Evolutionary conservation across 768 basidiomycete genomes (phyloP).

Genomic region (Filobasidium wieringae): DNA sequence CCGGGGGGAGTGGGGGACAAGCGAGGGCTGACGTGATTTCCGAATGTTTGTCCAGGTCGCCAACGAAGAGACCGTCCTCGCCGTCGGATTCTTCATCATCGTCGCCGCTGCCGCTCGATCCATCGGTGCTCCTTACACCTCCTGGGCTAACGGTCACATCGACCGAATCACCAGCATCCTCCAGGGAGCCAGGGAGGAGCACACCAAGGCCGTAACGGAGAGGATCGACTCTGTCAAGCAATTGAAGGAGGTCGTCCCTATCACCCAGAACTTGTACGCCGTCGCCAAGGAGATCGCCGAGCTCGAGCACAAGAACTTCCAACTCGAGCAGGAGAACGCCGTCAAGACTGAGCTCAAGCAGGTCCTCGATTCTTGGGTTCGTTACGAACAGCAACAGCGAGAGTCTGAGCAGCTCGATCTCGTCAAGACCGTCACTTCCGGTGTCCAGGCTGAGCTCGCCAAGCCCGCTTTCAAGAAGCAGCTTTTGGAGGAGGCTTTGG

Average conservation of each 20-base stretch:
- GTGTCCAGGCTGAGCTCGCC: constrained; percentile 34
- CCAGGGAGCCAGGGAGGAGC: constrained; percentile 67
- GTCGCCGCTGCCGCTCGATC: constrained; percentile 57
- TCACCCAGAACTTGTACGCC: constrained; percentile 81
- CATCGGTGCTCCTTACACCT: constrained; percentile 72
- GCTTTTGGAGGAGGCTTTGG: constrained; percentile 74
- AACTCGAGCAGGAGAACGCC: constrained; percentile 75
- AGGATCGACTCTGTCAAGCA: constrained; percentile 82
- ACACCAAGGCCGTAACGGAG: constrained; percentile 84
- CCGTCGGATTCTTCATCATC: constrained; percentile 70
- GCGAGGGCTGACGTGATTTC: not conserved
- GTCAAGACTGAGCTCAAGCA: constrained; percentile 80
- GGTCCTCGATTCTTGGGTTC: constrained; percentile 95
- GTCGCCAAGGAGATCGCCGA: constrained; percentile 92
- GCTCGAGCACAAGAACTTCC: constrained; percentile 79
- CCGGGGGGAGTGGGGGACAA: too few species aligned
- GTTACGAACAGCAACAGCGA: constrained; percentile 91
- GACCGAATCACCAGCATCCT: constrained; percentile 70
- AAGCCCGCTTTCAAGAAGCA: constrained; percentile 75
- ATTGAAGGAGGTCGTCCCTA: constrained; percentile 87
- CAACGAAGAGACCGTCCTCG: constrained; percentile 88
- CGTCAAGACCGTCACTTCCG: constrained; percentile 54
- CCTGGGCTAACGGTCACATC: constrained; percentile 86
- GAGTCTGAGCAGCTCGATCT: constrained; percentile 92
- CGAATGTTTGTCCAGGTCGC: constrained; percentile 44